A percentile compares a stretch with the other conserved stretches of the same genome.
Evolutionary conservation across 768 basidiomycete species (phyloP).

Genomic region (Mrakia hoshinonis): DNA sequence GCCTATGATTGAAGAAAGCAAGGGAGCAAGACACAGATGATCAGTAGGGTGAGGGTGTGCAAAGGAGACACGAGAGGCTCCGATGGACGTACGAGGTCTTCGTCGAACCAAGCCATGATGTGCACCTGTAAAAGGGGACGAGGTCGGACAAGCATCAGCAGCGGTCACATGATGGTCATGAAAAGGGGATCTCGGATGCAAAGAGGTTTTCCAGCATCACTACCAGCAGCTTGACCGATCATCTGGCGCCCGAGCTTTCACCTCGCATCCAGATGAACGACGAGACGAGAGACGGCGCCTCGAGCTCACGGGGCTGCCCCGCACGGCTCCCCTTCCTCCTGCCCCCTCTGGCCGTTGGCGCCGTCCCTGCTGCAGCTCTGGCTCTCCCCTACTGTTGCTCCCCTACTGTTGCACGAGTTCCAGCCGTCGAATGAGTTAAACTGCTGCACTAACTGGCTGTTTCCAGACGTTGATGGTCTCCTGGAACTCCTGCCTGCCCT

Average conservation of each 20-base stretch:
- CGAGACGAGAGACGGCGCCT: too few relatives aligned
- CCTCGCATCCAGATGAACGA: too few relatives aligned
- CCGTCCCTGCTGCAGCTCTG: background rate
- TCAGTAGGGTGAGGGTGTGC: background rate
- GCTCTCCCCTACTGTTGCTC: background rate
- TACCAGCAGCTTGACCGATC: too few relatives aligned
- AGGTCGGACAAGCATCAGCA: background rate
- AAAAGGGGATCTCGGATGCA: background rate
- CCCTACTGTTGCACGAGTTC: background rate
- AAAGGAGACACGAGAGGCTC: background rate
- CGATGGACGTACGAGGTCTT: background rate
- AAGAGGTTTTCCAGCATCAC: too few relatives aligned
- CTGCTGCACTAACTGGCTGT: conserved; percentile 8
- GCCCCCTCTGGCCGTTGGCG: too few relatives aligned
- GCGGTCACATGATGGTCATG: background rate
- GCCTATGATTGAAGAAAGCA: background rate
- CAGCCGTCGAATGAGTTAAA: background rate
- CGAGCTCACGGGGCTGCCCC: too few relatives aligned
- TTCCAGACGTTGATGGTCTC: conserved; percentile 23
- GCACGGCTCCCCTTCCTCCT: too few relatives aligned
- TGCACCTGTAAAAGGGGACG: background rate
- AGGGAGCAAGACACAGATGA: background rate
- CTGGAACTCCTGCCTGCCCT: conserved; percentile 77
- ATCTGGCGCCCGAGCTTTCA: too few relatives aligned
- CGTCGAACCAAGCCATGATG: conserved; percentile 11